Base-by-base conservation (phyloP, 345 rosid species). In the Anacardium occidentale region DNA sequence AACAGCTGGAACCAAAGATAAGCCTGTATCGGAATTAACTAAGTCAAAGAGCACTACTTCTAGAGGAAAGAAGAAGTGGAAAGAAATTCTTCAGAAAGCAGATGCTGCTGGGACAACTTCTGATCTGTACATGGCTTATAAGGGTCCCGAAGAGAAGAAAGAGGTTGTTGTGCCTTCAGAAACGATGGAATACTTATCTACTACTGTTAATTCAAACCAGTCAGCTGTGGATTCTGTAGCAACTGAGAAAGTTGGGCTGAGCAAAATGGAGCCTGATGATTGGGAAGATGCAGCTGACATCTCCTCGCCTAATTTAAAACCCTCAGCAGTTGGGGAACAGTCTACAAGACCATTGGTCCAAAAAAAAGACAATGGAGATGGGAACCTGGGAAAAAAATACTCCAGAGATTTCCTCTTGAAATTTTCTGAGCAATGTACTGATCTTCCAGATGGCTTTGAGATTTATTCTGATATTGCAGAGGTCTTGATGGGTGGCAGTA, bases 241-340 rank as follows among this genome's bases (percentile, higher is more conserved):
- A 21, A 77, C 79, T 17, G 83, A 81, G 62, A 81, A 75, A 56
- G 70, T 66, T 66, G 79, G 73, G 62, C 78, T 75, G 63, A 74
- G 72, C 74, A 93, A 90, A 78, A 73, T 82, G 56, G 99, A 96
- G 77, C 91, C 82, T 13, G 98, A 93, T 81, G 93, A 96, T 82
- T 96, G 99, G 98, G 98, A 96, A 80, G 96, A 93, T 88, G 98
- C 90, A 70, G 97, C 92, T 14, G 99, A 93, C 69, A 78, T 88
- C 34, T 91, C 96, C 24, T 83, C 96, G 10, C 90, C 97, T 63
- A 91, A 91, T 69, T 66, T 96, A 84, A 94, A 85, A 81, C 54
- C 84, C 75, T 67, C 80, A 32, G 86, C 75, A 70, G 55, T 61
- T 65, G 70, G 72, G 56, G 81, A 54, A 66, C 78, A 48, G 64